Percentiles rank a stretch among this genome's conserved stretches.
These are phyloP conservation scores for Penstemon newberryi DNA, from an alignment of 257 asterid genomes.

Conservation along the genomic window DNA sequence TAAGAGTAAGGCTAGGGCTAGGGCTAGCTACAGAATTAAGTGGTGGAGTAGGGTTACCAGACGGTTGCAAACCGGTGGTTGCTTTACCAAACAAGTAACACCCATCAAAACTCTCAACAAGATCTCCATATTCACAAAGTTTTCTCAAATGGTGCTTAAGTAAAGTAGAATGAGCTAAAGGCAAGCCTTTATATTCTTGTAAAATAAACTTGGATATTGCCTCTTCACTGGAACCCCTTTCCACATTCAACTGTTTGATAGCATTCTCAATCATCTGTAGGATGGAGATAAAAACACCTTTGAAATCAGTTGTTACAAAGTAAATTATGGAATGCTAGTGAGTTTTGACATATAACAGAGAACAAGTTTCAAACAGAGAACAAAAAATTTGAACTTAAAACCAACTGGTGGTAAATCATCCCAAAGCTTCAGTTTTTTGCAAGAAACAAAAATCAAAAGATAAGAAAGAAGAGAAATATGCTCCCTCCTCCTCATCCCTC, in stretches of 20 bases:
- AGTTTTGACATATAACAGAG: background rate
- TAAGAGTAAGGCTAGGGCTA: constrained; percentile 14
- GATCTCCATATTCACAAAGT: background rate
- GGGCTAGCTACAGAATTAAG: background rate
- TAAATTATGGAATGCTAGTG: background rate
- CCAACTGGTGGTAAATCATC: background rate
- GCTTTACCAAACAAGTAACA: constrained; percentile 6
- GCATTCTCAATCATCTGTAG: constrained; percentile 59
- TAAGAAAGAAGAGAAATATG: background rate
- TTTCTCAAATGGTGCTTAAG: background rate
- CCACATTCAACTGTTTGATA: constrained; percentile 43
- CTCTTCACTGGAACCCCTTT: constrained; percentile 50
- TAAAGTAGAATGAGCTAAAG: constrained; percentile 13
- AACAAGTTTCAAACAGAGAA: background rate
- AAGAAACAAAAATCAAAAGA: background rate
- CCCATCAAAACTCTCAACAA: constrained; percentile 2
- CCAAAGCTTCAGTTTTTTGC: background rate
- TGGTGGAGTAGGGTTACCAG: constrained; percentile 11
- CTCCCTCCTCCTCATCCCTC: too few relatives aligned
- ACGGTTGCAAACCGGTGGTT: background rate
- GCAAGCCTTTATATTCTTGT: constrained; percentile 9
- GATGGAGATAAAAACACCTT: background rate
- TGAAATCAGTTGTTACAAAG: background rate
- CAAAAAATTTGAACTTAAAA: background rate
- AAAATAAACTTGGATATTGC: constrained; percentile 50